A percentile compares a stretch with the other conserved stretches of the same genome.
These are phyloP conservation scores for Colletotrichum musicola DNA, from an alignment of 2,329 filamentous ascomycete species.

Conservation along the genomic window DNA sequence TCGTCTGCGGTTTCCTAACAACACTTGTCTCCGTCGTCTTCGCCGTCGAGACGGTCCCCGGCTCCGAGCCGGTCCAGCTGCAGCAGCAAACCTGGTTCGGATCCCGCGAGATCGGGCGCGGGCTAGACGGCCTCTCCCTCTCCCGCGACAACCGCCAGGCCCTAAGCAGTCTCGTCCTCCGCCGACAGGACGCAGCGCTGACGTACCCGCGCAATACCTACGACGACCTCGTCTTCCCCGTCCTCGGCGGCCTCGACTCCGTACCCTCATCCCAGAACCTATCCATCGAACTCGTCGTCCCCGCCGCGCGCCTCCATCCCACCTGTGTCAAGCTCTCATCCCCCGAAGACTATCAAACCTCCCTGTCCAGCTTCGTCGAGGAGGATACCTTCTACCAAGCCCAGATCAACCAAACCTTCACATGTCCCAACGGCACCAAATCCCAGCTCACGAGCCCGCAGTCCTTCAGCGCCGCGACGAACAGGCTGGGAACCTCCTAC, in stretches of 20 bases:
- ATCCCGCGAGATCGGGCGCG: too few relatives aligned
- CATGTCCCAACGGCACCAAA: neutral
- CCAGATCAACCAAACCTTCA: neutral
- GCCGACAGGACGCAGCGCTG: neutral
- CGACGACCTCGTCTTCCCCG: neutral
- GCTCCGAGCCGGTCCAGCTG: neutral
- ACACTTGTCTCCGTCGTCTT: conserved; percentile 7
- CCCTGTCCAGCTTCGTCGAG: neutral
- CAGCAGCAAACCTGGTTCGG: neutral
- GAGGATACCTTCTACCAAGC: neutral
- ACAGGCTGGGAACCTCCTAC: neutral
- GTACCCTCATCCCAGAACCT: neutral
- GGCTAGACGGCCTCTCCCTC: too few relatives aligned
- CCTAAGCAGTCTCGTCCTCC: neutral
- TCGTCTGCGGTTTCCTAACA: conserved; percentile 1
- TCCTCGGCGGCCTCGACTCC: neutral
- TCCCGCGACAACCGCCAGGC: neutral
- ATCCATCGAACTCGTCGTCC: neutral
- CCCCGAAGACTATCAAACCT: neutral
- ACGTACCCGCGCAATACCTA: neutral
- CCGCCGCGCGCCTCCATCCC: neutral
- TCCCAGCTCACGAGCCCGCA: neutral
- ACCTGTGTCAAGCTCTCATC: neutral
- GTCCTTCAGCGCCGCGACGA: neutral
- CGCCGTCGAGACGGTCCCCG: neutral